Percentiles rank a stretch among this genome's conserved stretches.
phyloP scores from a whole-genome alignment of 1,284 basidiomycete species.

The Abortiporus biennis region DNA sequence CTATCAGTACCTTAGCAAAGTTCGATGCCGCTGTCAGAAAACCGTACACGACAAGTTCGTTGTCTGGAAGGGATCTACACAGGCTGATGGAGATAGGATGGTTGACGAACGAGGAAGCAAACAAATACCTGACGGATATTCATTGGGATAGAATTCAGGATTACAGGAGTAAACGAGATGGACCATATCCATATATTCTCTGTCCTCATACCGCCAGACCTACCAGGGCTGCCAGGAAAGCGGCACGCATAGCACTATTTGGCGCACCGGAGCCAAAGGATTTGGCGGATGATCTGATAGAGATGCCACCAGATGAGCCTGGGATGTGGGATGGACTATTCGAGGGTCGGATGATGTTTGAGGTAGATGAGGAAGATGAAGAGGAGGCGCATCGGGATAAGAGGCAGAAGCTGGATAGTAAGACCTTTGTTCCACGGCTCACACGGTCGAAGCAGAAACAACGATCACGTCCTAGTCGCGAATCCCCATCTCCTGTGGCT shows the following conservation, averaged over 20 bases:
- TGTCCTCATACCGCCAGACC: conserved; percentile 12
- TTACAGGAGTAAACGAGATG: conserved; percentile 26
- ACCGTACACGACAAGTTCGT: conserved; percentile 25
- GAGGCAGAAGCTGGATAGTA: too few species aligned
- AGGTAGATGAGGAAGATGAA: too few species aligned
- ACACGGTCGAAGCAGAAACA: too few species aligned
- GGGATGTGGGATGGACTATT: conserved; percentile 23
- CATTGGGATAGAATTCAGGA: conserved; percentile 36
- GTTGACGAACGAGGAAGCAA: conserved; percentile 36
- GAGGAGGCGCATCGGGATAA: too few species aligned
- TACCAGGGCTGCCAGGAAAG: conserved; percentile 16
- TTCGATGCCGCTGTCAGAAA: conserved; percentile 21
- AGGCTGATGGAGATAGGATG: conserved; percentile 43
- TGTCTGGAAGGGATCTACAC: conserved; percentile 38
- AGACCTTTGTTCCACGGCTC: too few species aligned
- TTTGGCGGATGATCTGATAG: conserved; percentile 16
- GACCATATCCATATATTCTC: conserved; percentile 18
- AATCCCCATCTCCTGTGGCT: too few species aligned
- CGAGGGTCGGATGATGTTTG: too few species aligned
- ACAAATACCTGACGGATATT: conserved; percentile 30
- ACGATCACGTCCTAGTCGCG: too few species aligned
- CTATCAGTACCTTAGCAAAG: conserved; percentile 14
- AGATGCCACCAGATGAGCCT: conserved; percentile 17
- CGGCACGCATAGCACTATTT: conserved; percentile 9
- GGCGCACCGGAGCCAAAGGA: conserved; percentile 6